Conservation (phyloP, 306 rosid genomes). For the Casuarina cunninghamiana region DNA sequence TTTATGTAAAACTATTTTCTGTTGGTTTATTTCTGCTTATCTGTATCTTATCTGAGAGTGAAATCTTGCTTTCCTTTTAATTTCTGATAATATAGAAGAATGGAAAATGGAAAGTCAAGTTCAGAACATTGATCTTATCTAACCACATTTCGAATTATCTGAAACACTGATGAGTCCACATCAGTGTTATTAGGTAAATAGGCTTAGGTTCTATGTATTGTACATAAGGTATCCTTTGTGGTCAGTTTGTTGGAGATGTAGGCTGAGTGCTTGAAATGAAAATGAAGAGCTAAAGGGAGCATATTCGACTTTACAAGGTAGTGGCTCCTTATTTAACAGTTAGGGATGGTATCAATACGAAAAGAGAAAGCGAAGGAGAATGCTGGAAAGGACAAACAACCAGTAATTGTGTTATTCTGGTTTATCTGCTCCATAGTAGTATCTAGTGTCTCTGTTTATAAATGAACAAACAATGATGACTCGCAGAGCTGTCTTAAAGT, state of each 20-base stretch:
- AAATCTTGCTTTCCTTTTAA: background rate
- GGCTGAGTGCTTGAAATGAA: background rate
- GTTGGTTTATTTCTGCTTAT: background rate
- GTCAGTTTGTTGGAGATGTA: background rate
- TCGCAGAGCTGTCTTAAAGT: background rate
- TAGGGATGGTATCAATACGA: conserved; percentile 1
- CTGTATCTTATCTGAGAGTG: background rate
- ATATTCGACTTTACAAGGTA: background rate
- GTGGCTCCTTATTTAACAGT: background rate
- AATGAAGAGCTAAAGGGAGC: background rate
- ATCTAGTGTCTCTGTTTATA: background rate
- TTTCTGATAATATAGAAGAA: background rate
- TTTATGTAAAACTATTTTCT: background rate
- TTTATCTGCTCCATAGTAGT: background rate
- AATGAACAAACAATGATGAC: background rate
- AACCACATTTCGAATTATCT: background rate
- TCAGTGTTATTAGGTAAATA: background rate
- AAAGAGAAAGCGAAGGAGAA: background rate
- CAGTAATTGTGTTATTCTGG: background rate
- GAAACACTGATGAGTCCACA: background rate
- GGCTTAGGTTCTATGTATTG: background rate
- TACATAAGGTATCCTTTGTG: background rate
- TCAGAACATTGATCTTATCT: background rate
- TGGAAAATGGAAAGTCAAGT: background rate
- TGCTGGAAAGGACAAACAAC: background rate